Conservation (phyloP, 73 alveolate genomes). For the Symbiodinium natans region DNA sequence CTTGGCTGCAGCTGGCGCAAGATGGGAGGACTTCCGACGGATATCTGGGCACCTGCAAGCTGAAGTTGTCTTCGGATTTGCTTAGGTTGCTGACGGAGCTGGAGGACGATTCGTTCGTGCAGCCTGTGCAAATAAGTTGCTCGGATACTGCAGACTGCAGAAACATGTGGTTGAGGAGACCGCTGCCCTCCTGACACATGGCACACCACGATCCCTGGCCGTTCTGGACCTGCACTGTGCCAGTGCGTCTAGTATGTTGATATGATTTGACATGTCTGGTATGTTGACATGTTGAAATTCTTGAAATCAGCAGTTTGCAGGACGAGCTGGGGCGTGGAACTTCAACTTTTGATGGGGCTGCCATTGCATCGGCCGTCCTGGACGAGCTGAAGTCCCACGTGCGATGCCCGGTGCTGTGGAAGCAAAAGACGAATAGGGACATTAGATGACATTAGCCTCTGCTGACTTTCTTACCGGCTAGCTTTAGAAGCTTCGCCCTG, state of each 20-base stretch:
- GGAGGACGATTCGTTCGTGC: no score
- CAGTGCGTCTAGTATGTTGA: not conserved
- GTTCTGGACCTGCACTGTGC: constrained; percentile 98
- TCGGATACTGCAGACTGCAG: not conserved
- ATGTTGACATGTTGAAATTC: not conserved
- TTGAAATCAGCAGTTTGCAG: not conserved
- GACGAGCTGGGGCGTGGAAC: constrained; percentile 95
- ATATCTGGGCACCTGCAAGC: not conserved
- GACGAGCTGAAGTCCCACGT: constrained; percentile 93
- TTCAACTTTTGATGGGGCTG: constrained; percentile 98
- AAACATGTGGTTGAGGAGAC: constrained; percentile 94
- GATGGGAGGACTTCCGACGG: not conserved
- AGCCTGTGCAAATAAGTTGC: not conserved
- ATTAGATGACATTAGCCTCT: no score
- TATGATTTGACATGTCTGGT: not conserved
- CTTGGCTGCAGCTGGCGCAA: constrained; percentile 9
- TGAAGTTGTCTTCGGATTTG: not conserved
- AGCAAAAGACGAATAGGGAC: no score
- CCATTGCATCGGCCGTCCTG: constrained; percentile 97
- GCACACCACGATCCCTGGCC: constrained; percentile 96
- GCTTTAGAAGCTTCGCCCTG: no score
- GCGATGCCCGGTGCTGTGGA: constrained; percentile 25
- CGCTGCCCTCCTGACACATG: constrained; percentile 95
- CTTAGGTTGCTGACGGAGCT: constrained; percentile 60
- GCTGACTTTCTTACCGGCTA: no score